phyloP scores from a whole-genome alignment of 2,329 filamentous ascomycete genomes.

The Aspergillus awamori region DNA sequence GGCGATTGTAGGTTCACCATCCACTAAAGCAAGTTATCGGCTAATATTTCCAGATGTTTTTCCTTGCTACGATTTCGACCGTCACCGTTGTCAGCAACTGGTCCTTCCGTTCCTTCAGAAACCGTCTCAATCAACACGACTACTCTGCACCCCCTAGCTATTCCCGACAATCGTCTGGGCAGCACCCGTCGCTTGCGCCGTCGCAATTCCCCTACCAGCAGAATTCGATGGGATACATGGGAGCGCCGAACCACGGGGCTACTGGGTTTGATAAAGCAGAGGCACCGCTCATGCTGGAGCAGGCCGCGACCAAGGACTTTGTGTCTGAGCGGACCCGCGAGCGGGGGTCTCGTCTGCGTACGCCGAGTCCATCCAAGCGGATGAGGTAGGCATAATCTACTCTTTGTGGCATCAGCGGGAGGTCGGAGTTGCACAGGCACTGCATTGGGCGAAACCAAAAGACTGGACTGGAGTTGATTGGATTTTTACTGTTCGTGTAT shows the following conservation, averaged over 20 bases:
- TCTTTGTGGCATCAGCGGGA: not conserved
- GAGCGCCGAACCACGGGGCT: constrained; percentile 17
- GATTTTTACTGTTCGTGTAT: not conserved
- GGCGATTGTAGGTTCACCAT: constrained; percentile 59
- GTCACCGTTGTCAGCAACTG: constrained; percentile 62
- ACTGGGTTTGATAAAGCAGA: constrained; percentile 31
- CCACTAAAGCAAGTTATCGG: not conserved
- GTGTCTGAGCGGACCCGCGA: constrained; percentile 36
- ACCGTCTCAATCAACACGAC: constrained; percentile 35
- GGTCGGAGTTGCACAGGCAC: not conserved
- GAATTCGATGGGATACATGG: constrained; percentile 31
- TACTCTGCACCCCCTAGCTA: constrained; percentile 30
- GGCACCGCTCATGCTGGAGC: constrained; percentile 34
- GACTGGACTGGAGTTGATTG: not conserved
- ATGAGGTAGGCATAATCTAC: not conserved
- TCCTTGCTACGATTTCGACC: constrained; percentile 45
- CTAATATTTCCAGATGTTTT: constrained; percentile 40
- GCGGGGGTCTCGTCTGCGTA: constrained; percentile 37
- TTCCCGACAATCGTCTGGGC: constrained; percentile 26
- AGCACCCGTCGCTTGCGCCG: constrained; percentile 25
- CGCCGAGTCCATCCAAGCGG: constrained; percentile 42
- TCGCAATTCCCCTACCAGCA: constrained; percentile 32
- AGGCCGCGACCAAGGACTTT: constrained; percentile 34
- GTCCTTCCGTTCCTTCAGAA: constrained; percentile 59
- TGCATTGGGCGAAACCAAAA: not conserved